Evolutionary conservation across 495 filamentous ascomycete genomes (phyloP), one percentile per base, ranked within the genome.

Genomic region (Aspergillus taichungensis): DNA sequence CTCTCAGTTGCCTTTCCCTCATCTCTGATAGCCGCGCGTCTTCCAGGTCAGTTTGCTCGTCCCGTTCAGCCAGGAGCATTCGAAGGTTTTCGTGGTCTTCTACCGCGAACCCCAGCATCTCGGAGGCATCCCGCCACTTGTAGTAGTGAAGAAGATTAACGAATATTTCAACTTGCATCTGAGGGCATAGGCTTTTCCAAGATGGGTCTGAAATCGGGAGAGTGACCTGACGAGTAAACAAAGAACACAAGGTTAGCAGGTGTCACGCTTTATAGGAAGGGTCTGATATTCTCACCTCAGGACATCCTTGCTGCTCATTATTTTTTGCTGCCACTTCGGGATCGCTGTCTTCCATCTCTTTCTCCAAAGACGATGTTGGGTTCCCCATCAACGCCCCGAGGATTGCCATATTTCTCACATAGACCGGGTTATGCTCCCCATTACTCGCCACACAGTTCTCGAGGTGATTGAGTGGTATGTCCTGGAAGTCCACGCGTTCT

Each of bases 391-490:
- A 27, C 35, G 1, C 49, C 52, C 51, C 18, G 18, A 71, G 60
- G 12, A 41, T 34, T 3, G 50, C 47, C 62, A 69, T 63, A 45
- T 72, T 74, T 8, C 43, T 55, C 42, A 42, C 45, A 39, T 65
- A 72, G 40, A 59, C 47, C 6, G 52, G 50, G 37, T 73, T 73
- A 1, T 54, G 35, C n/a, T 50, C 45, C 24, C 59, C 59, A 47
- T 73, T 68, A 41, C 61, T 68, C 10, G 53, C 57, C n/a, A 47
- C 11, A 31, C 50, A 50, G 40, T 63, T 58, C n/a, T 67, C 60
- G 3, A 62, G 30, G 4, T 43, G 5, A 31, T 55, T 38, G 30
- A 44, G 31, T 3, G 55, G 47, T 8, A 58, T 40, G 24, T 47
- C 34, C 8, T 60, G 44, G 6, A 48, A 10, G 24, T 52, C 52